These are phyloP conservation scores for Tritrichomonas musculus DNA, from an alignment of 208 protist species.

Conservation along the genomic window DNA sequence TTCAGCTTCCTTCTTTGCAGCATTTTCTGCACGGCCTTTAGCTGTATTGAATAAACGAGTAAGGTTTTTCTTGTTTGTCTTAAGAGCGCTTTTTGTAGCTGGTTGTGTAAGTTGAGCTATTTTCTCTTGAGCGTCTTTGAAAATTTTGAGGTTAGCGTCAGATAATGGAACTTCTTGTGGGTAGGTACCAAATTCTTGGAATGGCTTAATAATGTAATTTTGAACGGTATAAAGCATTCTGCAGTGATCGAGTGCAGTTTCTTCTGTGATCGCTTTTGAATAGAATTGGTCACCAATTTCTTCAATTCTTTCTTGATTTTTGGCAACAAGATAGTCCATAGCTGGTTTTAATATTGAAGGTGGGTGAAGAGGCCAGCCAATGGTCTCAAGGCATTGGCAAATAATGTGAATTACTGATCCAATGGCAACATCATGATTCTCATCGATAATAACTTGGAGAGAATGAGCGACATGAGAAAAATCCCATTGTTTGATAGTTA, in stretches of 20 bases:
- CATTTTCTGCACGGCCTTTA: background rate
- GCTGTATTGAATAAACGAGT: background rate
- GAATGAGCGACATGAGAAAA: background rate
- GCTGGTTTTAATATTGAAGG: slow-evolving; percentile 3
- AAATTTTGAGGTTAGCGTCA: background rate
- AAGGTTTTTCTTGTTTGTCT: background rate
- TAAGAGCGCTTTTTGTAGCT: background rate
- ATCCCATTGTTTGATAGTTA: background rate
- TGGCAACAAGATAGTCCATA: background rate
- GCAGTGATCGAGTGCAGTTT: background rate
- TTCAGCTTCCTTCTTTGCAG: background rate
- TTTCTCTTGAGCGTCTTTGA: background rate
- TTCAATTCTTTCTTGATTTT: background rate
- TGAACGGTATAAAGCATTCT: background rate
- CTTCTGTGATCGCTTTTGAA: background rate
- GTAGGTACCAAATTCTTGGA: background rate
- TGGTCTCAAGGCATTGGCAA: background rate
- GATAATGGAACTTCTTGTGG: background rate
- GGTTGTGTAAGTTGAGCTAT: background rate
- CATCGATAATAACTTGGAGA: background rate
- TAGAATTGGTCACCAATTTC: background rate
- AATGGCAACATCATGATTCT: background rate
- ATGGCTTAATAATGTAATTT: slow-evolving; percentile 15
- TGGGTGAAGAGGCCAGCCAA: slow-evolving; percentile 7
- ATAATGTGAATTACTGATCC: background rate